Base-by-base conservation (phyloP, 306 rosid species). In the Lathyrus sativus region DNA sequence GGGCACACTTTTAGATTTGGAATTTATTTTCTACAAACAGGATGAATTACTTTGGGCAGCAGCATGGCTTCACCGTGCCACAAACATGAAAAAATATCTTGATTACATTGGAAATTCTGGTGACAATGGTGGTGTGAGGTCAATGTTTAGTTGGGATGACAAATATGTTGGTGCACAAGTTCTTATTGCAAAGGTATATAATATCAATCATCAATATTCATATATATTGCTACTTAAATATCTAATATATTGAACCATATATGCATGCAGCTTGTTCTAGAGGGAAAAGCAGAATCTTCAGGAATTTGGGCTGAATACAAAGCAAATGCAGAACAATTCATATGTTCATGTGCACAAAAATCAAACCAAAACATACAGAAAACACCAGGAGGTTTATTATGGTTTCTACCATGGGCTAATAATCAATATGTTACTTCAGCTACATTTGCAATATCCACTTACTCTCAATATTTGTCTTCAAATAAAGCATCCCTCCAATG, bases 21-120 rank as follows among this genome's bases (percentile, higher is more conserved):
- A 48, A 38, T 14, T 59, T 43, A 35, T 22, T 46, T 46, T 77
- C 5, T 61, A 1, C 19, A 9, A 13, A 8, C 50, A 89, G 92
- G 90, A 86, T 14, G 91, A 89, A 46, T 24, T 89, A 38, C 6
- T 77, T 39, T 89, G 92, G 96, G 92, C 87, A 15, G 84, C 92
- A 31, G 84, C 88, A 31, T 89, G 96, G 92, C 85, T 89, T 59
- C 41, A 82, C 4, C 85, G 83, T 4, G 88, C 96, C 0, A 84
- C 84, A 0, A 22, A 11, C 22, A 29, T 1, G 10, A n/a, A 66
- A 42, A 45, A 1, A 1, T 86, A 86, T 80, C 67, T 76, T 17
- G 73, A 86, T 57, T 82, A 53, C 49, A 15, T 86, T 1, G 68
- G 44, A 3, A 22, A 13, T 24, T 46, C 78, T 2, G 17, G 35